Evolutionary conservation across 441 rosid species (phyloP).

Genomic region (Brassica hybrid): DNA sequence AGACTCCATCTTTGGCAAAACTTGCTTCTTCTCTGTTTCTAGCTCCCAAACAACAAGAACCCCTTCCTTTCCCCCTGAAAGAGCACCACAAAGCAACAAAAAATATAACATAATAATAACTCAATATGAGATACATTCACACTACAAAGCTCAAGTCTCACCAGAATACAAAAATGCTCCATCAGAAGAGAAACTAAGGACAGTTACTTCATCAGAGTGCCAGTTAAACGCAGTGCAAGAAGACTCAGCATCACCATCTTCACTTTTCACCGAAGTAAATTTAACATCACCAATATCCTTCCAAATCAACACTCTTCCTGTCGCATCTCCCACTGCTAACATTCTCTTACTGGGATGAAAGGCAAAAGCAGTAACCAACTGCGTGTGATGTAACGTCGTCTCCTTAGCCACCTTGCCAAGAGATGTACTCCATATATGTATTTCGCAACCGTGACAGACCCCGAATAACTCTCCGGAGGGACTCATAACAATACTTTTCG

Average conservation of each 20-base stretch:
- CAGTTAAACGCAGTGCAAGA: conserved; percentile 85
- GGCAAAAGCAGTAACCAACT: conserved; percentile 64
- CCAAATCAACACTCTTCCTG: conserved; percentile 95
- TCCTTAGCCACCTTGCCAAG: conserved; percentile 50
- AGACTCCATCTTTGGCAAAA: conserved; percentile 89
- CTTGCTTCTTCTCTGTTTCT: conserved; percentile 95
- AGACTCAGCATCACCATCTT: conserved; percentile 86
- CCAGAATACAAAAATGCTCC: conserved; percentile 95
- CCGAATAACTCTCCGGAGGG: conserved; percentile 75
- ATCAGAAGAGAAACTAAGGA: conserved; percentile 87
- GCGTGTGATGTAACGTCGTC: conserved; percentile 84
- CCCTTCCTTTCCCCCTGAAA: conserved; percentile 96
- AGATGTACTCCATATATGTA: conserved; percentile 75
- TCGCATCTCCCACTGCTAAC: conserved; percentile 89
- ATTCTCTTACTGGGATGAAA: conserved; percentile 86
- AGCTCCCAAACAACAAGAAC: conserved; percentile 98
- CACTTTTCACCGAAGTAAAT: conserved; percentile 44
- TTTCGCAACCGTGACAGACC: conserved; percentile 53
- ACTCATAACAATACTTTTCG: conserved; percentile 64
- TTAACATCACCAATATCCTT: conserved; percentile 68
- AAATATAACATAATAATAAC: neutral
- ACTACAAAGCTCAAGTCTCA: conserved; percentile 33
- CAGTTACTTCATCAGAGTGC: conserved; percentile 80
- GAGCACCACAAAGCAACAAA: neutral
- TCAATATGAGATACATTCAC: neutral